phyloP scores from a whole-genome alignment of 2,329 filamentous ascomycete species.

The Fusarium nisikadoi region DNA sequence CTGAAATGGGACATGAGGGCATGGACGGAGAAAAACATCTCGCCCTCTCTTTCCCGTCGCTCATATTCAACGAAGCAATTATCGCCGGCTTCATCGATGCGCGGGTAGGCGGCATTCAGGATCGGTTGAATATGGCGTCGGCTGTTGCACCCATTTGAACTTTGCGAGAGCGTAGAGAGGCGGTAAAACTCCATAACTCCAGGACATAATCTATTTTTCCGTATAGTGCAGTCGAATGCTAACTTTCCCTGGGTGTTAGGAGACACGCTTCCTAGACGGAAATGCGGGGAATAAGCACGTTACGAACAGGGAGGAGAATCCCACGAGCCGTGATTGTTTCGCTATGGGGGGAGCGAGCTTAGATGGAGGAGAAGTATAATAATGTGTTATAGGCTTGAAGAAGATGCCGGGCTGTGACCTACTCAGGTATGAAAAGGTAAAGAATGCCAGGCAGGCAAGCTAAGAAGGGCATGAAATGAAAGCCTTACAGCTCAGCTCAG shows the following conservation, averaged over 20 bases:
- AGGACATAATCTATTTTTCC: not conserved
- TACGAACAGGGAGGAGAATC: not conserved
- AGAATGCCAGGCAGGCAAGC: not conserved
- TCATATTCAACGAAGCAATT: not conserved
- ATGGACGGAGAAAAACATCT: not conserved
- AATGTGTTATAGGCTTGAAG: too few species aligned
- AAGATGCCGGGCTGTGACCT: too few species aligned
- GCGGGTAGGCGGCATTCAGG: not conserved
- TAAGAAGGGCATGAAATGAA: not conserved
- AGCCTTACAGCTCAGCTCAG: not conserved
- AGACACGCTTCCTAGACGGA: not conserved
- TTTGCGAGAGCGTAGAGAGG: not conserved
- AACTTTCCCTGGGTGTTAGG: not conserved
- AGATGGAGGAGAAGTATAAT: too few species aligned
- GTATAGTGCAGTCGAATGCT: too few species aligned
- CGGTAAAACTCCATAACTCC: not conserved
- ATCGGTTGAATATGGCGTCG: not conserved
- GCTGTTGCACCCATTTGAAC: not conserved
- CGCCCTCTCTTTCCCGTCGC: not conserved
- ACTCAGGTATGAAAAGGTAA: not conserved
- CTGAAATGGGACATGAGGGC: not conserved
- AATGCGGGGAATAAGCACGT: not conserved
- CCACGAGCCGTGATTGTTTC: not conserved
- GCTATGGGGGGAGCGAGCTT: not conserved
- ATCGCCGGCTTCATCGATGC: not conserved